phyloP scores from a whole-genome alignment of 352 stramenopile species.

The Globisporangium solare region DNA sequence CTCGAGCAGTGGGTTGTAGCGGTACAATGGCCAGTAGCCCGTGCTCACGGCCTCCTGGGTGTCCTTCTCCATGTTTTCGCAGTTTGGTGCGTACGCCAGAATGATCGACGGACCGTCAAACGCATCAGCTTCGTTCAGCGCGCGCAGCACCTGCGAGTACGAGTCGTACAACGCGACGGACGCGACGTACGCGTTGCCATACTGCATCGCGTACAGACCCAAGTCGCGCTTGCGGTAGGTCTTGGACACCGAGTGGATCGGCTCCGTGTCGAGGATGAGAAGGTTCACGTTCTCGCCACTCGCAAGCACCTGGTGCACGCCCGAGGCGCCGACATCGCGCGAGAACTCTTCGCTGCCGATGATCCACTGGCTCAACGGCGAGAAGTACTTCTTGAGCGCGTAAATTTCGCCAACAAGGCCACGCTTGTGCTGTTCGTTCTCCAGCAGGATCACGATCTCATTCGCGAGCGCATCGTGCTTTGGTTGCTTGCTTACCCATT shows the following conservation, averaged over 20 bases:
- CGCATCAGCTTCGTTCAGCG: conserved; percentile 88
- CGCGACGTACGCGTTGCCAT: conserved; percentile 91
- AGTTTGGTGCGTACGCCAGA: conserved; percentile 83
- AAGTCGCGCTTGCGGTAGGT: conserved; percentile 89
- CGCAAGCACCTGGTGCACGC: conserved; percentile 67
- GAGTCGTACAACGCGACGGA: conserved; percentile 89
- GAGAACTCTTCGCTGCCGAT: conserved; percentile 75
- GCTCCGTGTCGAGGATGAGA: conserved; percentile 73
- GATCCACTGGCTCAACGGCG: conserved; percentile 77
- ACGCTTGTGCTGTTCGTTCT: conserved; percentile 49
- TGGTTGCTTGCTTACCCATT: conserved; percentile 46
- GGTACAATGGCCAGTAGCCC: conserved; percentile 91
- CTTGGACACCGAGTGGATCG: conserved; percentile 53
- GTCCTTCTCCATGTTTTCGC: conserved; percentile 86
- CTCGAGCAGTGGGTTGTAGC: conserved; percentile 84
- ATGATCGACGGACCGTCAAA: conserved; percentile 90
- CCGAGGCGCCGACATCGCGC: conserved; percentile 59
- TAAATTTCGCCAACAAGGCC: conserved; percentile 44
- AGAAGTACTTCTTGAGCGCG: conserved; percentile 50
- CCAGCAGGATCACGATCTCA: conserved; percentile 61
- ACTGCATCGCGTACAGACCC: conserved; percentile 91
- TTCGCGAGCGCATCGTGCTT: conserved; percentile 57
- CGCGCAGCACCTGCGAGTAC: conserved; percentile 82
- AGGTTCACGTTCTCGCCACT: conserved; percentile 77
- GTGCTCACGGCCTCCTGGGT: conserved; percentile 81